Conservation (phyloP, 176 grass and related monocot species). For the Phyllostachys edulis region DNA sequence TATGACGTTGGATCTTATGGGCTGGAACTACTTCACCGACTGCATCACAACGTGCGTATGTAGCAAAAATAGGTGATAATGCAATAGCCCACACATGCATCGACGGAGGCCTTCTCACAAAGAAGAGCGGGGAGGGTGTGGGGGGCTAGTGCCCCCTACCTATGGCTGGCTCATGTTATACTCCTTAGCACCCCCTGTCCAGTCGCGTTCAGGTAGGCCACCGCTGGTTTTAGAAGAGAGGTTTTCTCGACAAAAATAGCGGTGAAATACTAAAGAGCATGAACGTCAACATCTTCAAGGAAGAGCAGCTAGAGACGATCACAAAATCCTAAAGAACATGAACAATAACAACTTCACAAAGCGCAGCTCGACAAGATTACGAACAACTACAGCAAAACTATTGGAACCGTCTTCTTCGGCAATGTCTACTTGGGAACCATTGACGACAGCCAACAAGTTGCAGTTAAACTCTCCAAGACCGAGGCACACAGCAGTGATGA, state of each 20-base stretch:
- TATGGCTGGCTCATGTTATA: too few relatives aligned
- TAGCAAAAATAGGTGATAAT: too few relatives aligned
- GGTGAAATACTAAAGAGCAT: background rate
- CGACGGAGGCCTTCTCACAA: too few relatives aligned
- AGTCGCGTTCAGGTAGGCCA: too few relatives aligned
- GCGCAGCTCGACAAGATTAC: too few relatives aligned
- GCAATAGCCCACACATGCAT: too few relatives aligned
- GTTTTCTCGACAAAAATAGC: background rate
- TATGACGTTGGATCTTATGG: background rate
- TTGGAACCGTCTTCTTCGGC: too few relatives aligned
- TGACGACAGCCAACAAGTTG: background rate
- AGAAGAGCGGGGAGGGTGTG: too few relatives aligned
- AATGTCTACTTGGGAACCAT: background rate
- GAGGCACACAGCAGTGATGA: background rate
- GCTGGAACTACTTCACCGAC: background rate
- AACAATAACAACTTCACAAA: background rate
- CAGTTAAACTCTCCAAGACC: background rate
- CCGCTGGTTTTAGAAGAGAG: too few relatives aligned
- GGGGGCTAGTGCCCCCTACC: too few relatives aligned
- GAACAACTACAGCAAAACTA: too few relatives aligned
- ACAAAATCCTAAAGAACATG: background rate
- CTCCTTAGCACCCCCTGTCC: too few relatives aligned
- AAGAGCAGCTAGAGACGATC: background rate
- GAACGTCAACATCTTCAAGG: background rate
- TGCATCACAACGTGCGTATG: conserved; percentile 27